A percentile compares a stretch with the other conserved stretches of the same genome.
These are phyloP conservation scores for Pseudogymnoascus sp. DNA, from an alignment of 2,329 filamentous ascomycete species.

Conservation along the genomic window DNA sequence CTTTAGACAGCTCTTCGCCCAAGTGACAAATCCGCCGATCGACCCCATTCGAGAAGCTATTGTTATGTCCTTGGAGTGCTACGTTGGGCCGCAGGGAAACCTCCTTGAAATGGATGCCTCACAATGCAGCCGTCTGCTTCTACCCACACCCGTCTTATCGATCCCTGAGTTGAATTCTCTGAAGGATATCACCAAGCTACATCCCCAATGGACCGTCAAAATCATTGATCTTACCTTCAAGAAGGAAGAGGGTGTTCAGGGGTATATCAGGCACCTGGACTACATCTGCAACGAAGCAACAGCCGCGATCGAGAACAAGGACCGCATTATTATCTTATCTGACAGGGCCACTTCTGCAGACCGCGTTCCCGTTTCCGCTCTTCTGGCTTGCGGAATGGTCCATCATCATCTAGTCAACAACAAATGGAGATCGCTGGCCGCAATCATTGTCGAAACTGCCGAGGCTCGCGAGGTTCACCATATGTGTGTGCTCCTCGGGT, in stretches of 20 bases:
- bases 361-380: conserved; percentile 75
- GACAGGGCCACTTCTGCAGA: conserved; percentile 78
- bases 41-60: conserved; percentile 95
- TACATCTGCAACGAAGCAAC: conserved; percentile 79
- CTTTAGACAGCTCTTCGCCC: conserved; percentile 94
- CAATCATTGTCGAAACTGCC: conserved; percentile 81
- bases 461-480: conserved; percentile 97
- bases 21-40: conserved; percentile 96
- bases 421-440: conserved; percentile 86
- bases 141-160: conserved; percentile 82
- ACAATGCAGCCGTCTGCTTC: conserved; percentile 76
- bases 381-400: conserved; percentile 84
- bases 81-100: conserved; percentile 93
- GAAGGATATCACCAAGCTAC: conserved; percentile 63
- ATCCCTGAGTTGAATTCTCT: conserved; percentile 86
- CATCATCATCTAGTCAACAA: conserved; percentile 93
- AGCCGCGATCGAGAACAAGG: conserved; percentile 70
- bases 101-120: conserved; percentile 85
- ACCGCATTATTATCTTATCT: conserved; percentile 82
- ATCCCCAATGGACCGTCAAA: conserved; percentile 79
- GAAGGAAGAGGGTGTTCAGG: conserved; percentile 71
- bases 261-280: conserved; percentile 82
- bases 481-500: conserved; percentile 96
- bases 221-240: conserved; percentile 90
- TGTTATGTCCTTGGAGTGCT: conserved; percentile 96